phyloP scores from a whole-genome alignment of 192 early-diverging fungal species.

The Chytriomyces confervae region DNA sequence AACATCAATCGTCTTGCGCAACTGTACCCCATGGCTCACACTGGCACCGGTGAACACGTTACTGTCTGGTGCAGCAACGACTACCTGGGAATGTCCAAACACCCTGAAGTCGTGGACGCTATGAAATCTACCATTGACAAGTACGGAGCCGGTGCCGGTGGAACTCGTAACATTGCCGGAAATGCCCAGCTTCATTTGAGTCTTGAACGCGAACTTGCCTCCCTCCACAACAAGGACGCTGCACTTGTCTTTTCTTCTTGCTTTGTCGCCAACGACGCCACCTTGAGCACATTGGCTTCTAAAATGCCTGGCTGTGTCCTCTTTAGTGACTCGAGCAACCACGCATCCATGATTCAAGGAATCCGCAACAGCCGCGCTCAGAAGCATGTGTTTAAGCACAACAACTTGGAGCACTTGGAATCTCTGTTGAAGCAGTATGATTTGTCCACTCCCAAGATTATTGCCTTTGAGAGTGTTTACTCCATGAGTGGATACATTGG shows the following conservation, averaged over 20 bases:
- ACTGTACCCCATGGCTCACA: conserved; percentile 93
- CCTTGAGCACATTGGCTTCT: conserved; percentile 81
- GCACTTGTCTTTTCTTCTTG: conserved; percentile 95
- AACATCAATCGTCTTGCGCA: conserved; percentile 98
- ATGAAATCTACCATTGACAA: conserved; percentile 95
- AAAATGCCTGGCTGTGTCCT: conserved; percentile 91
- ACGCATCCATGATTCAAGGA: conserved; percentile 99
- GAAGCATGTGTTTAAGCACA: conserved; percentile 93
- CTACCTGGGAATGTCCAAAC: conserved; percentile 96
- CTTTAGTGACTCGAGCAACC: conserved; percentile 91
- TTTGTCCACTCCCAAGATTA: conserved; percentile 83
- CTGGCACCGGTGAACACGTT: conserved; percentile 83
- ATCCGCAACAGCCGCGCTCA: conserved; percentile 85
- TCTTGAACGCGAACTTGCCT: conserved; percentile 89
- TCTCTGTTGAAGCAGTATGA: conserved; percentile 78
- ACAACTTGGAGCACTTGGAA: conserved; percentile 89
- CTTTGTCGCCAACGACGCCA: conserved; percentile 97
- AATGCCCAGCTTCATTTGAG: conserved; percentile 94
- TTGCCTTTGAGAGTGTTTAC: conserved; percentile 96
- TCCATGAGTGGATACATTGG: conserved; percentile 95
- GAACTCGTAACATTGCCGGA: conserved; percentile 98
- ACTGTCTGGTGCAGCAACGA: conserved; percentile 99
- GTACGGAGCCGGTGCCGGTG: conserved; percentile 98
- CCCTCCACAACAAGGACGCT: conserved; percentile 84
- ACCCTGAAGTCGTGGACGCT: conserved; percentile 78